phyloP scores from a whole-genome alignment of 441 rosid genomes.

The Syzygium syzygioides region DNA sequence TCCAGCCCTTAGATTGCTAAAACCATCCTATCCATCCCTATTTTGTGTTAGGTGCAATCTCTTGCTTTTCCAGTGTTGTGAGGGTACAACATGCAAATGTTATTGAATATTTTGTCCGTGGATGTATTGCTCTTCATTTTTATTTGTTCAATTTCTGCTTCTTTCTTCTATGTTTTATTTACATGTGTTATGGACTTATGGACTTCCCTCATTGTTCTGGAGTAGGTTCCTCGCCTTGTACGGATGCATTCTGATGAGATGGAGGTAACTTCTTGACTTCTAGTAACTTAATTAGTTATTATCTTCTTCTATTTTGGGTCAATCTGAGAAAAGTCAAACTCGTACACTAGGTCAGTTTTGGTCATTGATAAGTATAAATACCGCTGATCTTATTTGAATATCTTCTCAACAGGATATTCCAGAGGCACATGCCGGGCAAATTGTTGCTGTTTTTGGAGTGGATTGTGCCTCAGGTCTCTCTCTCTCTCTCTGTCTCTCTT shows the following conservation, averaged over 20 bases:
- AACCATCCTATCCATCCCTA: neutral
- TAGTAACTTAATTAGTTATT: neutral
- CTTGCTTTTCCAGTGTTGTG: neutral
- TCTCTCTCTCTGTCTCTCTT: neutral
- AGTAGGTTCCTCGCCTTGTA: constrained; percentile 91
- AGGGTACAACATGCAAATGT: neutral
- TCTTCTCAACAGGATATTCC: constrained; percentile 70
- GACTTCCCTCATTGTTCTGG: constrained; percentile 16
- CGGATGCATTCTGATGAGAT: constrained; percentile 97
- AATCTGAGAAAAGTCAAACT: neutral
- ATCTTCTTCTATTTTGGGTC: neutral
- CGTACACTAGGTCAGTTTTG: neutral
- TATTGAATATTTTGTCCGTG: neutral
- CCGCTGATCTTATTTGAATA: neutral
- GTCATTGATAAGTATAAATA: neutral
- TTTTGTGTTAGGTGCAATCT: neutral
- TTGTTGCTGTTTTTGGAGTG: constrained; percentile 96
- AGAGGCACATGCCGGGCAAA: constrained; percentile 98
- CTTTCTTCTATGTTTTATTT: neutral
- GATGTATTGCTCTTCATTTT: neutral
- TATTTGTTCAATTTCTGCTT: neutral
- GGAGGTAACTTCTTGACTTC: constrained; percentile 49
- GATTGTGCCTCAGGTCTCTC: constrained; percentile 93
- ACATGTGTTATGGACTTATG: neutral
- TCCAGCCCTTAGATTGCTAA: neutral